Evolutionary conservation across 208 protist species (phyloP), one percentile per base, ranked within the genome.

Genomic region (Acanthamoeba lenticulata): DNA sequence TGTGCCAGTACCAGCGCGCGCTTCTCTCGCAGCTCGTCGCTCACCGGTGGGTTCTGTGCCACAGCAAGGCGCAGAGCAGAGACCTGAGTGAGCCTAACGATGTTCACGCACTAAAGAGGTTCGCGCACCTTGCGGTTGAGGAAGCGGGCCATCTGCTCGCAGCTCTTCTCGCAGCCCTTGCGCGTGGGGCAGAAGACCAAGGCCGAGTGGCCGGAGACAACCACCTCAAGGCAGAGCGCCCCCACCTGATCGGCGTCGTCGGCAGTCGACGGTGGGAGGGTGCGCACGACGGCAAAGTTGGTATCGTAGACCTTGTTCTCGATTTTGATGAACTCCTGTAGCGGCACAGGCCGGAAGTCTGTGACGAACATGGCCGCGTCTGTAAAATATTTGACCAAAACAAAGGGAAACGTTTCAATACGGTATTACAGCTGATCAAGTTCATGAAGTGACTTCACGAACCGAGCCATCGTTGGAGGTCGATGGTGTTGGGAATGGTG

Each of bases 121-220:
- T 11, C 32, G 1, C 65, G 19, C 36, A 77, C 67, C 29, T 77
- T 36, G 13, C 67, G 67, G 40, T 17, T 17, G 29, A 77, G 29
- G 13, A 77, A 36, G 29, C 21, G 32, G 36, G 67, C 36, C 38
- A 88, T 36, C 89, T 94, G 90, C 27, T 79, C 19, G 94, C 96
- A 44, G 17, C 29, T 32, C 45, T 36, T 0, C 34, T 49, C 1
- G 88, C 95, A 40, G 49, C 3, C 2, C 42, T 57, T 32, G 29
- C 94, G 96, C 24, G 95, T 96, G 55, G 79, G 19, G 60, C 97
- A 97, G 69, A 97, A 97, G 17, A 97, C 94, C 0, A 97, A 52
- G 0, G 95, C 95, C 1, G 95, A 96, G 42, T 95, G 92, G 2
- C 94, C 86, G 6, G 55, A 47, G 27, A 45, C 44, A 1, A 96